Evolutionary conservation across 192 early-diverging fungal species (phyloP).

Genomic region (Podila minutissima): DNA sequence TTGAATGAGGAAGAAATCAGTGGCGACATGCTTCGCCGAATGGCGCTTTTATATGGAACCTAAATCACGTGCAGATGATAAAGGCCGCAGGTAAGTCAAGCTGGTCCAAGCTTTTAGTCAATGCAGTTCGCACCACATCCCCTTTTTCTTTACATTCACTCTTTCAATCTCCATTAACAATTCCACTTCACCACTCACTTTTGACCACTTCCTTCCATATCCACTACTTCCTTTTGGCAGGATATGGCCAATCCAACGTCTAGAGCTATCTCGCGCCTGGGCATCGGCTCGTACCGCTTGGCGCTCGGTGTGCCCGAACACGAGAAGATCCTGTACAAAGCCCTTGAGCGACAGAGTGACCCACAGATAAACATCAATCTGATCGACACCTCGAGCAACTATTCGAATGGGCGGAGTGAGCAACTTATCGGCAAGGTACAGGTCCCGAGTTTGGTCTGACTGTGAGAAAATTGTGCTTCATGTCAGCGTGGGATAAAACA

Average conservation of each 20-base stretch:
- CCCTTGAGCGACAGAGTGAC: constrained; percentile 40
- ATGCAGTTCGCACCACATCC: too few species aligned
- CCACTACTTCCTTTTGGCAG: neutral
- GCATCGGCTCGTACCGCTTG: constrained; percentile 45
- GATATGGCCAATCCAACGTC: constrained; percentile 63
- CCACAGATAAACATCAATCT: constrained; percentile 40
- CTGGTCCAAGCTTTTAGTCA: too few species aligned
- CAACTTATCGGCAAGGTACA: constrained; percentile 45
- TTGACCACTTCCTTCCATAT: neutral
- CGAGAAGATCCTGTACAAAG: constrained; percentile 41
- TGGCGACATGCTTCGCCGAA: neutral
- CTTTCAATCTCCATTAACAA: too few species aligned
- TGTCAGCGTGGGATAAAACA: neutral
- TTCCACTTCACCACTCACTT: neutral
- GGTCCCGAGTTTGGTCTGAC: too few species aligned
- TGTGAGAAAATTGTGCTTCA: neutral
- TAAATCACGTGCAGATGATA: too few species aligned
- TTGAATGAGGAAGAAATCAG: neutral
- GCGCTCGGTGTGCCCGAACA: constrained; percentile 23
- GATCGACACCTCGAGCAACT: constrained; percentile 53
- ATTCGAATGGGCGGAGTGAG: constrained; percentile 42
- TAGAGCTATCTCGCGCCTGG: constrained; percentile 66
- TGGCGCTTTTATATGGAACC: too few species aligned
- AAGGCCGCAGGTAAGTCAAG: too few species aligned
- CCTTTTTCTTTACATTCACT: too few species aligned